Conservation (phyloP, 768 basidiomycete genomes). For the Ephemerocybe angulata region DNA sequence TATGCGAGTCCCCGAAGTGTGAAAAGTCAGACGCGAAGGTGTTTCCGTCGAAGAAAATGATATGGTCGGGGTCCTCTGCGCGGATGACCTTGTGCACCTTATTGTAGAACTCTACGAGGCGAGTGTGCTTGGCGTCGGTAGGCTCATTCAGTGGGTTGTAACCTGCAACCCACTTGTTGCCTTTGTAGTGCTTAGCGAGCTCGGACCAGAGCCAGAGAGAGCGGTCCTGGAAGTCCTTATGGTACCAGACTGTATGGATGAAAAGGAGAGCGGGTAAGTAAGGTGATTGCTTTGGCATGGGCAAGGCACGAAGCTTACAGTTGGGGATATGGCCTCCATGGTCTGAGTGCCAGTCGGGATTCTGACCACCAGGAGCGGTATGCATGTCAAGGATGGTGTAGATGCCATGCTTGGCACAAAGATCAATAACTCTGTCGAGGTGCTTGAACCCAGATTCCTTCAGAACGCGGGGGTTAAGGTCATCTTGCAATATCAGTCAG, state of each 20-base stretch:
- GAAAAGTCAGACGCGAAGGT: slow-evolving; percentile 80
- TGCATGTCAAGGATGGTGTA: slow-evolving; percentile 83
- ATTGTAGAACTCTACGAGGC: slow-evolving; percentile 66
- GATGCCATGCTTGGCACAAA: slow-evolving; percentile 70
- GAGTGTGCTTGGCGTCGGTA: slow-evolving; percentile 63
- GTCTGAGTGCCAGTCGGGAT: slow-evolving; percentile 79
- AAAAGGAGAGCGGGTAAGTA: background rate
- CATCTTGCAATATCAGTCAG: slow-evolving; percentile 36
- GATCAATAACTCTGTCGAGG: slow-evolving; percentile 66
- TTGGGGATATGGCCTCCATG: slow-evolving; percentile 65
- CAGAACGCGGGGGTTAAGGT: slow-evolving; percentile 77
- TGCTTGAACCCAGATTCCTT: slow-evolving; percentile 78
- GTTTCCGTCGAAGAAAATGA: slow-evolving; percentile 81
- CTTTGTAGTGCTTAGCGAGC: slow-evolving; percentile 71
- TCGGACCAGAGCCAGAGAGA: slow-evolving; percentile 73
- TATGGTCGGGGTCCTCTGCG: slow-evolving; percentile 62
- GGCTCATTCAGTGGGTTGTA: slow-evolving; percentile 87
- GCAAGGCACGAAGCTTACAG: slow-evolving; percentile 40
- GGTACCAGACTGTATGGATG: slow-evolving; percentile 57
- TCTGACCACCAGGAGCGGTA: slow-evolving; percentile 70
- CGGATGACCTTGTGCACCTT: slow-evolving; percentile 69
- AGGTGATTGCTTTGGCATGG: background rate
- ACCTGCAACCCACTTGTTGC: slow-evolving; percentile 80
- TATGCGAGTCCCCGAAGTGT: slow-evolving; percentile 60
- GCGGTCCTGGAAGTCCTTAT: slow-evolving; percentile 84